A percentile compares a stretch with the other conserved stretches of the same genome.
phyloP scores from a whole-genome alignment of 1,139 yeast species.

The Scheffersomyces insectosa region DNA sequence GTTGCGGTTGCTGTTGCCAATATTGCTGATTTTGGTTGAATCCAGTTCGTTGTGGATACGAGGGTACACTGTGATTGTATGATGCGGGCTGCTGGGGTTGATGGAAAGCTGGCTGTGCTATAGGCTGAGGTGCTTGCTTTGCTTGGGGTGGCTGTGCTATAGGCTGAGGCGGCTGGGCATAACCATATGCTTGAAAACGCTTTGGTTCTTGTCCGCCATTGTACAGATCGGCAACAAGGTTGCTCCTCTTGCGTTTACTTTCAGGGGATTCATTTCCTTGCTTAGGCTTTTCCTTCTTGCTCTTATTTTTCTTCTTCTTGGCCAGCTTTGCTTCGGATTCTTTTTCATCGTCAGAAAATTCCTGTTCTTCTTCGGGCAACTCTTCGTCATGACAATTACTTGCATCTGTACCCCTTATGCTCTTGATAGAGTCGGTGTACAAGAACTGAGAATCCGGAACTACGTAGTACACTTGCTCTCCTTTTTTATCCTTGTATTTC shows the following conservation, averaged over 20 bases:
- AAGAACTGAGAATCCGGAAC: slow-evolving; percentile 80
- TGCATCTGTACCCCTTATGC: slow-evolving; percentile 87
- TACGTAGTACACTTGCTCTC: slow-evolving; percentile 68
- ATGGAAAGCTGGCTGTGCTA: slow-evolving; percentile 9
- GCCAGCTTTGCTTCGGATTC: slow-evolving; percentile 64
- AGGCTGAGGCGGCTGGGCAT: slow-evolving; percentile 16
- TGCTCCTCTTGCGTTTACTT: slow-evolving; percentile 5
- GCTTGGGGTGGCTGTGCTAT: slow-evolving; percentile 9
- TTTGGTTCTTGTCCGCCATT: slow-evolving; percentile 6
- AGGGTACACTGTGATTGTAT: slow-evolving; percentile 2
- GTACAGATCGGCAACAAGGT: slow-evolving; percentile 1
- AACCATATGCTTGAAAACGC: slow-evolving; percentile 26
- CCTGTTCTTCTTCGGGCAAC: slow-evolving; percentile 88
- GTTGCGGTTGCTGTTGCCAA: slow-evolving; percentile 3
- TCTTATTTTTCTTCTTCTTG: slow-evolving; percentile 53
- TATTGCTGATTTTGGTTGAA: slow-evolving; percentile 3
- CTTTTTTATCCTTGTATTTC: slow-evolving; percentile 47
- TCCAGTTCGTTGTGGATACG: neutral
- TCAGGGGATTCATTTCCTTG: slow-evolving; percentile 5
- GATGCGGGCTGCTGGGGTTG: slow-evolving; percentile 9
- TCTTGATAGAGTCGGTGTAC: slow-evolving; percentile 70
- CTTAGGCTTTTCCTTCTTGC: slow-evolving; percentile 29
- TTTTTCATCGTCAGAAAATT: slow-evolving; percentile 89
- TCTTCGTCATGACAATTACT: slow-evolving; percentile 95
- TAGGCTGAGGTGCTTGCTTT: slow-evolving; percentile 15